Conservation (phyloP, 2,329 filamentous ascomycete genomes). For the Epichloe gansuensis region DNA sequence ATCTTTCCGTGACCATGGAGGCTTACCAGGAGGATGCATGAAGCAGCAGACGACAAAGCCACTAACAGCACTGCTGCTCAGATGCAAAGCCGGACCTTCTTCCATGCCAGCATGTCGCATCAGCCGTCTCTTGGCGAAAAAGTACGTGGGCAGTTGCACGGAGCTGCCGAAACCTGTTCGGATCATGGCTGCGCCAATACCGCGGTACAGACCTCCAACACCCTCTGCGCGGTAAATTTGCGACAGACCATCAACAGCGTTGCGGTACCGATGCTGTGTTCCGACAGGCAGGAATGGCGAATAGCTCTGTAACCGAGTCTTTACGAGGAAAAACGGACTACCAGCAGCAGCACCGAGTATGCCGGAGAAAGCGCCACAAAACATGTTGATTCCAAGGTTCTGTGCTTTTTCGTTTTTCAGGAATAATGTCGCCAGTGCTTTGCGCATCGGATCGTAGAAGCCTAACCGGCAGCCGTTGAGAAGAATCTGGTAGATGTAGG, state of each 20-base stretch:
- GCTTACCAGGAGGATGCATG: conserved; percentile 86
- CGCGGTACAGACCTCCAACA: conserved; percentile 70
- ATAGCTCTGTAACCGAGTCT: conserved; percentile 88
- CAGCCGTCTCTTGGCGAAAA: conserved; percentile 84
- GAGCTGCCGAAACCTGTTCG: conserved; percentile 91
- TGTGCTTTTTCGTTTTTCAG: conserved; percentile 65
- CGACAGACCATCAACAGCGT: conserved; percentile 68
- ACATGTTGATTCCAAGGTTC: conserved; percentile 82
- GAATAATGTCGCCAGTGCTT: conserved; percentile 52
- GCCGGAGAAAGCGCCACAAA: conserved; percentile 78
- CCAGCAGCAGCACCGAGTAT: conserved; percentile 86
- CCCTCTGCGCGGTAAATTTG: conserved; percentile 73
- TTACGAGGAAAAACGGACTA: conserved; percentile 94
- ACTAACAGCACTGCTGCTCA: conserved; percentile 77
- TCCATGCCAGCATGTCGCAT: conserved; percentile 75
- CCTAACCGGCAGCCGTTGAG: conserved; percentile 93
- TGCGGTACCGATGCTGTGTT: conserved; percentile 88
- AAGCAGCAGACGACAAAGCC: conserved; percentile 95
- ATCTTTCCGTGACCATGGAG: neutral
- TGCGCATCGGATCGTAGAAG: conserved; percentile 92
- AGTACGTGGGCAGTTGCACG: conserved; percentile 94
- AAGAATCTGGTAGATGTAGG: conserved; percentile 91
- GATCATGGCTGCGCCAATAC: conserved; percentile 87
- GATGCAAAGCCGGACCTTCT: conserved; percentile 78
- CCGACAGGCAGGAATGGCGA: conserved; percentile 87